Base-by-base conservation (phyloP, 2,329 filamentous ascomycete genomes). In the Xylaria sp. region DNA sequence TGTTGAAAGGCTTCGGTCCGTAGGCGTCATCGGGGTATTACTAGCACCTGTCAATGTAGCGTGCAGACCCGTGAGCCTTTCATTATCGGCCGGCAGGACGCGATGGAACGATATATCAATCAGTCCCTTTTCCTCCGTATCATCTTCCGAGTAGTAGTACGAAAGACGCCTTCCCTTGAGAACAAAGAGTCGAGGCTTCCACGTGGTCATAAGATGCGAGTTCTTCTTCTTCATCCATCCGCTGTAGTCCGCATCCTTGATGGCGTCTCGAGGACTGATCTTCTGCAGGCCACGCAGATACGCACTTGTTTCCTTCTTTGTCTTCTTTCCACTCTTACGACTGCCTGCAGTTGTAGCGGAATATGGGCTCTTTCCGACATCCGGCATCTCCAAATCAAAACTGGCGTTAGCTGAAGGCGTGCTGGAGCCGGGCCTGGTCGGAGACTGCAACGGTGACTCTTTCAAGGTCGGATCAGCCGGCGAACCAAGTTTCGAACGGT, bases 201-300 rank as follows among this genome's bases (percentile, higher is more conserved):
- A 99, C 1, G 92, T 96, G 2, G 92, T 92, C 88, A 99, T 96
- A 39, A 97, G 80, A 69, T 93, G 94, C 1, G 91, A 93, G 61
- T 91, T 96, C 75, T 95, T 92, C 82, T 99, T 99, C 80, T 94
- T 97, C 94, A 99, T 99, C 94, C 94, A 99, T 1, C 94, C 94
- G 69, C 88, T 93, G 73, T 96, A 97, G 71, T 99, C 93, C 58
- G 91, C 93, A 62, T 85, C 86, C 63, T 86, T 78, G 75, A 96
- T 94, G 62, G 93, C 92, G 71, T 96, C 91, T 58, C 86, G 80
- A 0, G 94, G 94, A 0, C 84, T 78, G 61, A 93, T 89, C 74
- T 92, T 92, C 67, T 90, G 83, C 47, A 97, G 77, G 0, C 94
- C 94, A 35, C 90, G 88, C 16, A 87, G 90, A 74, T 97, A 99